Evolutionary conservation across 2,329 filamentous ascomycete genomes (phyloP).

Genomic region (Colletotrichum orchidophilum): DNA sequence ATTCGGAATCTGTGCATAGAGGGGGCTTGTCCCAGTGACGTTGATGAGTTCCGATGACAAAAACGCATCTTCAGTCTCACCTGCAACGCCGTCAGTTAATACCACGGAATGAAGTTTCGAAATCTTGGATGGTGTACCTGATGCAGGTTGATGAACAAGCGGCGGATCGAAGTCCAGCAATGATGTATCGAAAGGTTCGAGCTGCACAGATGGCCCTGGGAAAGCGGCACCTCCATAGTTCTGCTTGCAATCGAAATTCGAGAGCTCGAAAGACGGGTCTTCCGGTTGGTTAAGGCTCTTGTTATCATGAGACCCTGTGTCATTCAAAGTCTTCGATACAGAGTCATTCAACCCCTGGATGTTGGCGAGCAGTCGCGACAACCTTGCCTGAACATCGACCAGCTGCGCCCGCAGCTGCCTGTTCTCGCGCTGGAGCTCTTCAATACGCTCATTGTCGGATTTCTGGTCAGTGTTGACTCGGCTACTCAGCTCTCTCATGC

Average conservation of each 20-base stretch:
- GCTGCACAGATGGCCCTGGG: background rate
- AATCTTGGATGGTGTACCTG: background rate
- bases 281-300: background rate
- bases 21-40: constrained; percentile 18
- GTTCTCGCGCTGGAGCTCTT: constrained; percentile 40
- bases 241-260: background rate
- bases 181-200: background rate
- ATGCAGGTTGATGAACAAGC: background rate
- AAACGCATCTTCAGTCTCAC: background rate
- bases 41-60: constrained; percentile 15
- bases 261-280: background rate
- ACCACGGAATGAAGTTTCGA: too few relatives aligned
- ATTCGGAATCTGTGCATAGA: constrained; percentile 41
- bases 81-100: background rate
- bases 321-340: constrained; percentile 39
- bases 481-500: constrained; percentile 39
- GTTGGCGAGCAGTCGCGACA: constrained; percentile 38
- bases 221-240: background rate
- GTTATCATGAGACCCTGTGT: background rate
- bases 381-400: constrained; percentile 41
- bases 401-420: constrained; percentile 39
- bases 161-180: background rate
- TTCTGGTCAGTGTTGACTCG: constrained; percentile 37
- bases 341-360: constrained; percentile 39
- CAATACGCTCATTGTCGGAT: constrained; percentile 38